phyloP scores from a whole-genome alignment of 1,284 basidiomycete species.

The Ceratobasidium sp. region DNA sequence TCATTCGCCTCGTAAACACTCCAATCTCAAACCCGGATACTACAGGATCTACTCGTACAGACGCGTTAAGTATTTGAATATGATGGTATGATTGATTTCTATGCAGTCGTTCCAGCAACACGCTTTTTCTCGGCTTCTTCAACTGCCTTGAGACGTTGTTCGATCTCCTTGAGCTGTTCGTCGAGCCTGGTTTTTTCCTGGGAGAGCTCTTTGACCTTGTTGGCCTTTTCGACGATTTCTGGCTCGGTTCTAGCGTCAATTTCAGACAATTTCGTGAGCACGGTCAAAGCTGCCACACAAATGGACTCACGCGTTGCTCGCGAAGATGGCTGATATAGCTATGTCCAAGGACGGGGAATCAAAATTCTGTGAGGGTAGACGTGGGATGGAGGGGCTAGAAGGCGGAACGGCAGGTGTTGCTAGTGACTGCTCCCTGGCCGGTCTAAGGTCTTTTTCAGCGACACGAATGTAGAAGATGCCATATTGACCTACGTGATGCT shows the following conservation, averaged over 20 bases:
- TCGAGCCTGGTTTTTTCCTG: slow-evolving; percentile 33
- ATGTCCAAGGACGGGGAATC: slow-evolving; percentile 42
- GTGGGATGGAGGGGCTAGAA: slow-evolving; percentile 44
- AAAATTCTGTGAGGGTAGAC: slow-evolving; percentile 37
- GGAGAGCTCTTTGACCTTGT: slow-evolving; percentile 30
- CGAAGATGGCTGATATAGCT: slow-evolving; percentile 29
- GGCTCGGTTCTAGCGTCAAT: slow-evolving; percentile 30
- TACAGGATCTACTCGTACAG: slow-evolving; percentile 33
- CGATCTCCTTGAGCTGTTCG: slow-evolving; percentile 25
- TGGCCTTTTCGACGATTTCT: slow-evolving; percentile 18
- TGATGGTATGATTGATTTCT: slow-evolving; percentile 26
- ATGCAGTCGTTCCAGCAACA: slow-evolving; percentile 22
- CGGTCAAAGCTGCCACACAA: not conserved
- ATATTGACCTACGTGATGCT: slow-evolving; percentile 11
- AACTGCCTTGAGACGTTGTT: slow-evolving; percentile 38
- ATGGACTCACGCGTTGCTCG: slow-evolving; percentile 27
- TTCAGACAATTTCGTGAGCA: slow-evolving; percentile 23
- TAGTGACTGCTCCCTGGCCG: slow-evolving; percentile 7
- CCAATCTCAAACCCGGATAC: slow-evolving; percentile 10
- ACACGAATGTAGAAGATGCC: not conserved
- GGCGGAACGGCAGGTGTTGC: slow-evolving; percentile 38
- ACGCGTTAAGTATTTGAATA: slow-evolving; percentile 22
- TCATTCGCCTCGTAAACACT: not conserved
- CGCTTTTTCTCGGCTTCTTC: slow-evolving; percentile 42
- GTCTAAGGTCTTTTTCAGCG: slow-evolving; percentile 36